Evolutionary conservation across 306 rosid genomes (phyloP), one percentile per base, ranked within the genome.

Genomic region (Trifolium fragiferum): DNA sequence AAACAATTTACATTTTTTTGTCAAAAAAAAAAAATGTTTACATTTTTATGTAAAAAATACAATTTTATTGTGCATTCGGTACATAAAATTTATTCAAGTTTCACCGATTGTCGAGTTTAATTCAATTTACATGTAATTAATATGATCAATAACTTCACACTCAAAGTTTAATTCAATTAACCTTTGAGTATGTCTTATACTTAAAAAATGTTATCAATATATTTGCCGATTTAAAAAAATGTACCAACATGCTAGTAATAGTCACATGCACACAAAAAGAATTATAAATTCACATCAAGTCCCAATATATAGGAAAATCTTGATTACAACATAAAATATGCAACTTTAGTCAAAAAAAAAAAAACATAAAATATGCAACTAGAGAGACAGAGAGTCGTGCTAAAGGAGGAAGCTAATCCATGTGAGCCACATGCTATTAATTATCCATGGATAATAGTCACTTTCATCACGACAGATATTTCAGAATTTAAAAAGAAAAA

Each of bases 231-330:
- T 30, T 4, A 30, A 27, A 30, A 30, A 30, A 30, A 30, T 4
- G 40, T 7, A 35, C 2, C 9, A 35, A 33, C 8, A 35, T 60
- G 30, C 15, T 10, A 30, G 8, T 25, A 37, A 51, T 73, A 68
- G 13, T 16, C 38, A 4, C 51, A 61, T 32, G 44, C 73, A 70
- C n/a, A 7, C 7, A 27, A 21, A 5, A 50, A 15, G 57, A 66
- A 79, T 32, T 18, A 38, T 11, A 62, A 55, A 57, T 70, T 68
- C 62, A 30, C 60, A 66, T 51, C 25, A 40, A 61, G 47, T 67
- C 60, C 71, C 69, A 68, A 47, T 73, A 35, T 76, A 66, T 18
- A 72, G 61, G 51, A 73, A 68, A 73, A 72, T 27, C 33, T 12
- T 51, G 62, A 41, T 50, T 63, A 63, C 68, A 73, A 65, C 37